Base-by-base conservation (phyloP, 116 monocot species). In the Dioscorea cayenensis region DNA sequence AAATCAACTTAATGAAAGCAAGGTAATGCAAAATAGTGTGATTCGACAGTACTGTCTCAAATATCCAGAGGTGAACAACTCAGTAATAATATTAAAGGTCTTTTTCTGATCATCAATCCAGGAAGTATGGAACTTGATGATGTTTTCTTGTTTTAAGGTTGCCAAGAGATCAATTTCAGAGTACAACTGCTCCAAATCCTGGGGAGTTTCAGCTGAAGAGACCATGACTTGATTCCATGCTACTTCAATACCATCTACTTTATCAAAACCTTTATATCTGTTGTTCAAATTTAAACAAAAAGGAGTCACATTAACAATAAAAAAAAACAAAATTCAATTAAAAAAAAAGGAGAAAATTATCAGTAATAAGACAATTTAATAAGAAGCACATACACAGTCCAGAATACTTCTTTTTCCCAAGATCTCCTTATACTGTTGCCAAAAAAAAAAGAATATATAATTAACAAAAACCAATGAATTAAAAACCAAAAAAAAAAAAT, bases 381-480 rank as follows among this genome's bases (percentile, higher is more conserved):
- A 58, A 62, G 32, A 49, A 66, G 16, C 66, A 22, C 66, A 60
- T 84, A 87, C 91, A 87, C 87, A 71, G 78, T 91, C 67, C 87
- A 85, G 77, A 80, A 91, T 48, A 85, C 78, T 66, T 88, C 91
- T 73, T 72, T n/a, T 81, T 21, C 88, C 85, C 28, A 92, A n/a
- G 23, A 79, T 51, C 38, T 92, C 83, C 43, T 77, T 81, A 36
- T 85, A 85, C 91, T 92, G 85, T 77, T 48, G 17, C 12, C 1
- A 43, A 10, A 43, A 10, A 43, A 49, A 50, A 73, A 68, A n/a
- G n/a, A n/a, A 43, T 35, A 5, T 16, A 10, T 49, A 58, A n/a
- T 16, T n/a, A 73, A 28, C 38, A 29, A 17, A 69, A n/a, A n/a
- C 49, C 18, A 72, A 32, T 48, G 22, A 36, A 63, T 65, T 32